A percentile compares a stretch with the other conserved stretches of the same genome.
Conservation (phyloP, 2,329 filamentous ascomycete species). For the Fusarium piperis region DNA sequence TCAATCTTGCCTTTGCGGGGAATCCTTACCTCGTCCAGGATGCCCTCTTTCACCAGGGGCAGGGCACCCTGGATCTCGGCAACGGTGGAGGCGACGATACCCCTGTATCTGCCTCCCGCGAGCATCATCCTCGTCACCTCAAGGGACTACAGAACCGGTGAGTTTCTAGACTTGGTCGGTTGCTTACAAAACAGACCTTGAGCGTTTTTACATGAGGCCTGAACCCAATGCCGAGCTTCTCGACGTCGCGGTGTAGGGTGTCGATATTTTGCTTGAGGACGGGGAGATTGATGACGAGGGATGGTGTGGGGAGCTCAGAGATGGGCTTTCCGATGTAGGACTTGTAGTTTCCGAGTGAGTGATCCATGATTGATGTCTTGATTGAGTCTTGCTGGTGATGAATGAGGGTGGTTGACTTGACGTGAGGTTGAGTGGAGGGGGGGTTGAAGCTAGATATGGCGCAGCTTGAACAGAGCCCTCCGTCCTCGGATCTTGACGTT, state of each 20-base stretch:
- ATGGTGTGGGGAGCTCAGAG: slow-evolving; percentile 50
- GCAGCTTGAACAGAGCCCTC: not conserved
- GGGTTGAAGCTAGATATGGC: not conserved
- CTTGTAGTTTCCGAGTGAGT: slow-evolving; percentile 42
- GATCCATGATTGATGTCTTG: slow-evolving; percentile 33
- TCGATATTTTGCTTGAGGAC: slow-evolving; percentile 51
- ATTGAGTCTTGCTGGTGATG: not conserved
- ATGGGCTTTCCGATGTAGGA: slow-evolving; percentile 49
- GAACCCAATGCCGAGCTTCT: slow-evolving; percentile 50
- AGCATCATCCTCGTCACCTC: slow-evolving; percentile 54
- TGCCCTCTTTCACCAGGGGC: slow-evolving; percentile 51
- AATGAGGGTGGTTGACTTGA: not conserved
- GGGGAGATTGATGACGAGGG: slow-evolving; percentile 51
- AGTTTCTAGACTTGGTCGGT: not conserved
- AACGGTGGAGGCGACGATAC: slow-evolving; percentile 53
- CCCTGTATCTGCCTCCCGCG: slow-evolving; percentile 47
- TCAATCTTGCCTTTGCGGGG: not conserved
- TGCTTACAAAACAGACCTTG: slow-evolving; percentile 44
- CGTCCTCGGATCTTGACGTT: not conserved
- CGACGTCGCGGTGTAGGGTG: slow-evolving; percentile 50
- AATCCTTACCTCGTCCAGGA: slow-evolving; percentile 50
- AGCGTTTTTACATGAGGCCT: slow-evolving; percentile 57
- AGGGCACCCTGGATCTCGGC: slow-evolving; percentile 52
- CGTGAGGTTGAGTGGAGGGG: not conserved
- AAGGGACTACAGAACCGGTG: slow-evolving; percentile 41